Evolutionary conservation across 2,329 filamentous ascomycete species (phyloP).

Genomic region (Sporothrix variecibatus): DNA sequence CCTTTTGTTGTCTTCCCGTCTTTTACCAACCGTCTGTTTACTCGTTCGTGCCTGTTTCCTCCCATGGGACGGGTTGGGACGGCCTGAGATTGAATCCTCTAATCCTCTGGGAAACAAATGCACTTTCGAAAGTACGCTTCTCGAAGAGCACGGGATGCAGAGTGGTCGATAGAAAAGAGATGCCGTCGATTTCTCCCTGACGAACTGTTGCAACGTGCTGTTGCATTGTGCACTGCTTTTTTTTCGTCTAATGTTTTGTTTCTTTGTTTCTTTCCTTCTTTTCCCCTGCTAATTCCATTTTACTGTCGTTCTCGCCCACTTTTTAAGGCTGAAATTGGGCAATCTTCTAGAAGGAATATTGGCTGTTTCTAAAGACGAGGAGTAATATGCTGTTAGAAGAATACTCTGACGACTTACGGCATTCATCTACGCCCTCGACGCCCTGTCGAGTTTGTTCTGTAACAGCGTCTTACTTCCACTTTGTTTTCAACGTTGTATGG

Average conservation of each 20-base stretch:
- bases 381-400: background rate
- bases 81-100: background rate
- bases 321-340: slow-evolving; percentile 21
- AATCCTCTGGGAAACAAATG: background rate
- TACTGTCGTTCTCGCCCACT: background rate
- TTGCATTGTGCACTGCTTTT: background rate
- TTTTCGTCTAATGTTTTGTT: background rate
- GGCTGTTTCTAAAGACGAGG: background rate
- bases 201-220: slow-evolving; percentile 11
- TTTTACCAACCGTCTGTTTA: background rate
- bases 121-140: background rate
- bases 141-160: background rate
- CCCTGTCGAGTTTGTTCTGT: background rate
- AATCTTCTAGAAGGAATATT: slow-evolving; percentile 2
- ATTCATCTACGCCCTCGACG: background rate
- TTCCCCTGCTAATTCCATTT: background rate
- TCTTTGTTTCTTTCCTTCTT: background rate
- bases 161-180: background rate
- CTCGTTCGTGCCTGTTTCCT: background rate
- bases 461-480: background rate
- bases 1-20: background rate
- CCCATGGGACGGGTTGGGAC: slow-evolving; percentile 10
- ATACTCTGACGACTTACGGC: background rate
- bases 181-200: background rate
- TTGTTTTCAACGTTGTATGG: background rate